Percentiles rank a stretch among this genome's conserved stretches.
Conservation (phyloP, 805 yeast species). For the Ogataea paradorogensis region DNA sequence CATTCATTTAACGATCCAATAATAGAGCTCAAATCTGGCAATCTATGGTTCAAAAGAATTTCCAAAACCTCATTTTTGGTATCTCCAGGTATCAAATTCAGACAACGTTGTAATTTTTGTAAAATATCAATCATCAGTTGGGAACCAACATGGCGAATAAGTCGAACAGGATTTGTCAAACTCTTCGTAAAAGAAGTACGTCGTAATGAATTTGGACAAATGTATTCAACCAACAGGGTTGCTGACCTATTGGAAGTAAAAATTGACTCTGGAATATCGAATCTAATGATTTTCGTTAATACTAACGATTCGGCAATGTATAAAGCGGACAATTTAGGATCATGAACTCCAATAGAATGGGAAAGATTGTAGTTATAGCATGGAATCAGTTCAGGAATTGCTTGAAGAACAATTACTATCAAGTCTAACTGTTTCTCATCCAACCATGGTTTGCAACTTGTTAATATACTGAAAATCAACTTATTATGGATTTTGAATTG, state of each 20-base stretch:
- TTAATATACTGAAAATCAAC: conserved; percentile 58
- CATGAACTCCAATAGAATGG: conserved; percentile 64
- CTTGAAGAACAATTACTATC: conserved; percentile 45
- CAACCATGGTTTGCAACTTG: conserved; percentile 78
- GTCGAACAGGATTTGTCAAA: conserved; percentile 44
- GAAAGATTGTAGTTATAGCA: conserved; percentile 62
- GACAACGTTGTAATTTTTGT: conserved; percentile 47
- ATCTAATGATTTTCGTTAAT: conserved; percentile 54
- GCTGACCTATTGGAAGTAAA: conserved; percentile 9
- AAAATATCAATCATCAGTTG: conserved; percentile 57
- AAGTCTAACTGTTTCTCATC: conserved; percentile 60
- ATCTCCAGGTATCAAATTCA: conserved; percentile 24
- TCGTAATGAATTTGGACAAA: conserved; percentile 64
- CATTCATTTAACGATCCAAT: conserved; percentile 43
- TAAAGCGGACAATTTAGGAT: conserved; percentile 75
- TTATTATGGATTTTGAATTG: conserved; percentile 65
- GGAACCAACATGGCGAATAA: conserved; percentile 62
- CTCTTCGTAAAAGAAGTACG: conserved; percentile 56
- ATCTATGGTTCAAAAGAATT: conserved; percentile 20
- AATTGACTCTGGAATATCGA: conserved; percentile 50
- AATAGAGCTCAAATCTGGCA: conserved; percentile 53
- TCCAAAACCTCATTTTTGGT: conserved; percentile 23
- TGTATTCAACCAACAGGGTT: conserved; percentile 46
- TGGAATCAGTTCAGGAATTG: conserved; percentile 67
- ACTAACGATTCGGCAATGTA: conserved; percentile 76